These are phyloP conservation scores for Seminavis robusta DNA, from an alignment of 108 stramenopile species.

Conservation along the genomic window DNA sequence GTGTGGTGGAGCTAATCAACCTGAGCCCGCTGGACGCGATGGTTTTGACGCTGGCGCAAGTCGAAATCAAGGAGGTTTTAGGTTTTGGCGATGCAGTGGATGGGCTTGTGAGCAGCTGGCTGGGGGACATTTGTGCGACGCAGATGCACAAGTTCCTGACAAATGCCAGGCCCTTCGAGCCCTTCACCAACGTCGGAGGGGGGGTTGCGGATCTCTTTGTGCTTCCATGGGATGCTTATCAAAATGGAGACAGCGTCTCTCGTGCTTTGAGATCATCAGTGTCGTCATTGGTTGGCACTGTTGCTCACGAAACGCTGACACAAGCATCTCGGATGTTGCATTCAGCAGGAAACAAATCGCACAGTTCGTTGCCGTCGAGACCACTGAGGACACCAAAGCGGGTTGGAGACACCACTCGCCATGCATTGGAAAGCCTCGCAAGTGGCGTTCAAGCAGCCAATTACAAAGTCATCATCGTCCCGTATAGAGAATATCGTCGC, in stretches of 20 bases:
- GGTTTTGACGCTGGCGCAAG: conserved; percentile 66
- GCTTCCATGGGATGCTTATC: conserved; percentile 64
- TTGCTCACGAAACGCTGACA: conserved; percentile 66
- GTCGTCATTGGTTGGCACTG: conserved; percentile 58
- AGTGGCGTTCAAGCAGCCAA: conserved; percentile 75
- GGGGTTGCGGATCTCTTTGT: conserved; percentile 65
- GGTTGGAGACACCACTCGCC: conserved; percentile 41
- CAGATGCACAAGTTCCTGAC: conserved; percentile 86
- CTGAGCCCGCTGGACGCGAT: conserved; percentile 79
- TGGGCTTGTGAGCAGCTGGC: conserved; percentile 53
- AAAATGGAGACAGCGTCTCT: conserved; percentile 43
- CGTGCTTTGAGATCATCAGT: conserved; percentile 56
- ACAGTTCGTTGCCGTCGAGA: conserved; percentile 44
- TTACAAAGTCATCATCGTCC: conserved; percentile 72
- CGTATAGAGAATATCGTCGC: conserved; percentile 65
- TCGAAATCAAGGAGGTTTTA: conserved; percentile 42
- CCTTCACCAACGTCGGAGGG: conserved; percentile 58
- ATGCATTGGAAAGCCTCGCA: conserved; percentile 61
- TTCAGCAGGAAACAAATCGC: conserved; percentile 10
- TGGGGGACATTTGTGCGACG: conserved; percentile 74
- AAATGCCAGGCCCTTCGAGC: conserved; percentile 66
- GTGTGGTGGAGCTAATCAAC: conserved; percentile 77
- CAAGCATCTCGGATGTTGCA: conserved; percentile 47
- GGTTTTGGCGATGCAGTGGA: conserved; percentile 72
- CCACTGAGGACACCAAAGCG: conserved; percentile 45